phyloP scores from a whole-genome alignment of 208 protist genomes.

The Lotmaria passim region DNA sequence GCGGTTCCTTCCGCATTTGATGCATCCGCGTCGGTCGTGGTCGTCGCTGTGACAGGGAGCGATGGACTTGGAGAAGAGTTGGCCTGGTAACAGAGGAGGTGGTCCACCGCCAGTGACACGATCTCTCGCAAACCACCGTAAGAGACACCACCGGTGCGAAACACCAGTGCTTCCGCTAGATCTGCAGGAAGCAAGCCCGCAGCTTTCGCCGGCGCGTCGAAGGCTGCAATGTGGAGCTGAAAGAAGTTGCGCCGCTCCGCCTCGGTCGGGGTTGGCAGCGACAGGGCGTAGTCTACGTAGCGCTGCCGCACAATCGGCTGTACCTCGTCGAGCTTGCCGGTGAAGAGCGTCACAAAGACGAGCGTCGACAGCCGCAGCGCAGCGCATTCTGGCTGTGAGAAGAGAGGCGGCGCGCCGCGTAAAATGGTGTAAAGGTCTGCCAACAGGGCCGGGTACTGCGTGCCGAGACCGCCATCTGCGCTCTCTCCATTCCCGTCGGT shows the following conservation, averaged over 20 bases:
- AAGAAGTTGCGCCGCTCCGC: slow-evolving; percentile 60
- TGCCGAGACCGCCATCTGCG: background rate
- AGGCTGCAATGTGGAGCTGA: background rate
- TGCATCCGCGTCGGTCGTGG: too few species aligned
- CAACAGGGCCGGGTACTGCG: slow-evolving; percentile 45
- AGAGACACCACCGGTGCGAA: slow-evolving; percentile 68
- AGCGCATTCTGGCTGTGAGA: slow-evolving; percentile 32
- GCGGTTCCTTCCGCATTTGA: too few species aligned
- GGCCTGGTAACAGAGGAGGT: too few species aligned
- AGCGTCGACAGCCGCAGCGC: slow-evolving; percentile 32
- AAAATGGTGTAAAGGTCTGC: slow-evolving; percentile 66
- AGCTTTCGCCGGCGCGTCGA: background rate
- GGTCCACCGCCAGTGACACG: slow-evolving; percentile 17
- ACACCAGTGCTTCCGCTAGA: slow-evolving; percentile 46
- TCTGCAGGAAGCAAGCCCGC: slow-evolving; percentile 3
- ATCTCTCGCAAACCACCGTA: slow-evolving; percentile 71
- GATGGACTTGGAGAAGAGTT: too few species aligned
- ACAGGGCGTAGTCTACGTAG: slow-evolving; percentile 51
- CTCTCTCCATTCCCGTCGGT: background rate
- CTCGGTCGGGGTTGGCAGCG: slow-evolving; percentile 65
- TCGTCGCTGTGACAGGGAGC: too few species aligned
- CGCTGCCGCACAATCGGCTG: slow-evolving; percentile 45
- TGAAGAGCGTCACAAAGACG: slow-evolving; percentile 57
- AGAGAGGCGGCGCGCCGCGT: slow-evolving; percentile 44
- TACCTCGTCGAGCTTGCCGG: slow-evolving; percentile 46